Percentiles rank a stretch among this genome's conserved stretches.
Conservation (phyloP, 805 yeast species). For the Candida suzukii region DNA sequence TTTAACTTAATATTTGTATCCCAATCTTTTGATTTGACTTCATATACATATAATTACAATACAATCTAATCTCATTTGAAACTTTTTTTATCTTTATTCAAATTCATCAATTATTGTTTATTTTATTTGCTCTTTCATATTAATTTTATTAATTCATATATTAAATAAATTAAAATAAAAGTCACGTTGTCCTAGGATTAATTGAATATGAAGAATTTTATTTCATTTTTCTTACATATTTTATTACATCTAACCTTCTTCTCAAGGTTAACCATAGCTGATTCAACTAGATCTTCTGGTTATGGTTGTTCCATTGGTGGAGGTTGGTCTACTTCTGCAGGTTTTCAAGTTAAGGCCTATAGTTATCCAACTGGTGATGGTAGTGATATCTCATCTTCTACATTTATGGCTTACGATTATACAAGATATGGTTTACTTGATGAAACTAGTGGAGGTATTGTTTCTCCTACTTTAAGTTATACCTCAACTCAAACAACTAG, state of each 20-base stretch:
- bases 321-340: not conserved
- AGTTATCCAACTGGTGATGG: slow-evolving; percentile 2
- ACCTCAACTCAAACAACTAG: slow-evolving; percentile 1
- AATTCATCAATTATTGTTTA: too few species aligned
- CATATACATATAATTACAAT: too few species aligned
- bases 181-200: too few species aligned
- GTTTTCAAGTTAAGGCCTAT: slow-evolving; percentile 6
- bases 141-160: too few species aligned
- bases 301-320: not conserved
- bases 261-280: too few species aligned
- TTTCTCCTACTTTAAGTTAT: slow-evolving; percentile 3
- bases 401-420: slow-evolving; percentile 5
- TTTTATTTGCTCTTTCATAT: too few species aligned
- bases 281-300: not conserved
- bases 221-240: not conserved
- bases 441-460: slow-evolving; percentile 2
- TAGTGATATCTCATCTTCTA: slow-evolving; percentile 2
- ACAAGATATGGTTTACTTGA: not conserved
- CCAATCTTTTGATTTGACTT: too few species aligned
- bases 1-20: too few species aligned
- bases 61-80: too few species aligned
- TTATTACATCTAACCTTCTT: not conserved
- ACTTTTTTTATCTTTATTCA: too few species aligned
- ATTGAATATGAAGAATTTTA: too few species aligned
- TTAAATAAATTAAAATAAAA: too few species aligned